These are phyloP conservation scores for Sporothrix phasma DNA, from an alignment of 2,329 filamentous ascomycete genomes.

Conservation along the genomic window DNA sequence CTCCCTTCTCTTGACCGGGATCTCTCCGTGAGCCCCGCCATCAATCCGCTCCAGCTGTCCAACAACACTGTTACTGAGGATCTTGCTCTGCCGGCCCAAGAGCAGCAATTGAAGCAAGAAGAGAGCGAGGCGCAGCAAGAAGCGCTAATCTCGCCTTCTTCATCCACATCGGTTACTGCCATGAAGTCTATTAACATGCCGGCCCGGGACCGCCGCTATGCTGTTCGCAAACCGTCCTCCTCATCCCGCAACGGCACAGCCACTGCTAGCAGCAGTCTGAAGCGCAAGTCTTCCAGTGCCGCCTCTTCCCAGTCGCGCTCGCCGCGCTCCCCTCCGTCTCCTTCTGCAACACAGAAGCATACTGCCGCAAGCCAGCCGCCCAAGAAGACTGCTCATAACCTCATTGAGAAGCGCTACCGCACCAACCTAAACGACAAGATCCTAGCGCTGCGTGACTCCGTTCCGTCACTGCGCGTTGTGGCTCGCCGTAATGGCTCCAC, in stretches of 20 bases:
- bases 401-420: constrained; percentile 77
- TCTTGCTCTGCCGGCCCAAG: background rate
- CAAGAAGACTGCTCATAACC: constrained; percentile 76
- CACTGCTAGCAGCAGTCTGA: constrained; percentile 21
- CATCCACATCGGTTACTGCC: background rate
- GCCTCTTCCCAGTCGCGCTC: constrained; percentile 17
- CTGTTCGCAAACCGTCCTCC: constrained; percentile 19
- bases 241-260: constrained; percentile 8
- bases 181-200: constrained; percentile 2
- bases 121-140: background rate
- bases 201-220: constrained; percentile 20
- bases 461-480: constrained; percentile 42
- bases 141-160: background rate
- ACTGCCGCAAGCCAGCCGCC: constrained; percentile 19
- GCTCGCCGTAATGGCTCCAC: constrained; percentile 31
- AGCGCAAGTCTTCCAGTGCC: constrained; percentile 26
- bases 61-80: constrained; percentile 3
- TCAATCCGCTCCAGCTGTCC: constrained; percentile 29
- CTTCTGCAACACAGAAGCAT: constrained; percentile 15
- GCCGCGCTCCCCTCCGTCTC: constrained; percentile 19
- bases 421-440: constrained; percentile 82
- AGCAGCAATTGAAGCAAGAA: constrained; percentile 4
- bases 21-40: constrained; percentile 25
- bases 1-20: constrained; percentile 18
- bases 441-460: constrained; percentile 61